phyloP scores from a whole-genome alignment of 2,329 filamentous ascomycete genomes.

The Pyricularia sp. region DNA sequence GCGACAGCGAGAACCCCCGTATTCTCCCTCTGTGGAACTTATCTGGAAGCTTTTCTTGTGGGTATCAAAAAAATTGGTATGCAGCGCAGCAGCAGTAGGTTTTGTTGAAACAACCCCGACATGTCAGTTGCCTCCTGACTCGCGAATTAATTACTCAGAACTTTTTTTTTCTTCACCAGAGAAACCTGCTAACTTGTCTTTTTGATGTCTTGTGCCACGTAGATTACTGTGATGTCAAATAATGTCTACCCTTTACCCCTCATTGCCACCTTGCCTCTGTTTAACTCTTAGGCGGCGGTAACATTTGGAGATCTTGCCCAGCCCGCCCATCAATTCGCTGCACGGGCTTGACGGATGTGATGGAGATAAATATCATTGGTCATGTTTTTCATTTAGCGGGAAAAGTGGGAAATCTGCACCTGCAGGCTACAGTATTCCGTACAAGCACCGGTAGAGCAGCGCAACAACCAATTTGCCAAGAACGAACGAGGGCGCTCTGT shows the following conservation, averaged over 20 bases:
- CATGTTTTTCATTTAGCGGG: background rate
- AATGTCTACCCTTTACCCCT: background rate
- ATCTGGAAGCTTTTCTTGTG: background rate
- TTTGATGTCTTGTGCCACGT: background rate
- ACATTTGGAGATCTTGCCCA: background rate
- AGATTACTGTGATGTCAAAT: background rate
- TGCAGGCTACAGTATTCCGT: background rate
- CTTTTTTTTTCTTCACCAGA: background rate
- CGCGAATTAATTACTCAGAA: background rate
- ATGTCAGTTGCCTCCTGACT: background rate
- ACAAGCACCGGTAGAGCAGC: too few species aligned
- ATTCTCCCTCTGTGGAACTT: background rate
- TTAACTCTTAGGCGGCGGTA: background rate
- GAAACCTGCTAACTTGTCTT: background rate
- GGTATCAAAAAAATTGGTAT: background rate
- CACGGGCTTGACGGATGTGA: background rate
- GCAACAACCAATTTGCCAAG: background rate
- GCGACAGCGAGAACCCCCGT: background rate
- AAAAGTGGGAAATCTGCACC: background rate
- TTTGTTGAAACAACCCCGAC: background rate
- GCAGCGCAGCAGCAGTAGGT: background rate
- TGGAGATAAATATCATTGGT: background rate
- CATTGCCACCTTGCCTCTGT: background rate
- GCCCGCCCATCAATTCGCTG: background rate
- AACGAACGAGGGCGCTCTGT: background rate